A percentile compares a stretch with the other conserved stretches of the same genome.
phyloP scores from a whole-genome alignment of 305 asterid species.

The Fraxinus ornus region DNA sequence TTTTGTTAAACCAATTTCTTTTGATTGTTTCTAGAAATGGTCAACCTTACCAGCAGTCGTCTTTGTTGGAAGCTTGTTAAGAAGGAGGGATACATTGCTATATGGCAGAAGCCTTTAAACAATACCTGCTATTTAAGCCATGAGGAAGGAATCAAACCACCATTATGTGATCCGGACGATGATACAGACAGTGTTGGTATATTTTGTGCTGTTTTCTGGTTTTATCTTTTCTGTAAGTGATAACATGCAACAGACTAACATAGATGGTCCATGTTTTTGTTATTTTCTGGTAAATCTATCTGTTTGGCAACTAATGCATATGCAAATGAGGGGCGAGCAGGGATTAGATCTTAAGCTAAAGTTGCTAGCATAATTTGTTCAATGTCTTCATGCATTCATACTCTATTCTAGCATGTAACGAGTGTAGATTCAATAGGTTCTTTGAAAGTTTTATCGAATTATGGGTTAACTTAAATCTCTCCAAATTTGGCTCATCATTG shows the following conservation, averaged over 20 bases:
- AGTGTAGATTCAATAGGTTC: background rate
- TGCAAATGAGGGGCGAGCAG: background rate
- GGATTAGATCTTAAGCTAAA: background rate
- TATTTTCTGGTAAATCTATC: background rate
- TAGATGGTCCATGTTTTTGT: background rate
- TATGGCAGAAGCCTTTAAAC: conserved; percentile 87
- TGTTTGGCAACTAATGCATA: background rate
- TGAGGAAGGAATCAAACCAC: conserved; percentile 62
- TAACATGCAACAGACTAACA: background rate
- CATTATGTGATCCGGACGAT: conserved; percentile 70
- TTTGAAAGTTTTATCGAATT: background rate
- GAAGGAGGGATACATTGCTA: conserved; percentile 88
- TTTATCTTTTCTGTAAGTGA: conserved; percentile 1
- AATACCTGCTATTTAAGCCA: conserved; percentile 82
- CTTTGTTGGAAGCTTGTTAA: conserved; percentile 90
- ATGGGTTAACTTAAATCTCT: background rate
- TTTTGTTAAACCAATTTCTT: conserved; percentile 20
- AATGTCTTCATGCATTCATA: background rate
- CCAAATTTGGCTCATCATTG: background rate
- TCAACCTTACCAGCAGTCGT: conserved; percentile 57
- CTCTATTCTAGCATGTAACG: background rate
- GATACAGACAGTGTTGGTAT: conserved; percentile 87
- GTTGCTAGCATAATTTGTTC: background rate
- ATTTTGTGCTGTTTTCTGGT: conserved; percentile 12
- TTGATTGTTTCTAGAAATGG: conserved; percentile 61